Base-by-base conservation (phyloP, 1,284 basidiomycete species). In the Pseudozyma thailandica region DNA sequence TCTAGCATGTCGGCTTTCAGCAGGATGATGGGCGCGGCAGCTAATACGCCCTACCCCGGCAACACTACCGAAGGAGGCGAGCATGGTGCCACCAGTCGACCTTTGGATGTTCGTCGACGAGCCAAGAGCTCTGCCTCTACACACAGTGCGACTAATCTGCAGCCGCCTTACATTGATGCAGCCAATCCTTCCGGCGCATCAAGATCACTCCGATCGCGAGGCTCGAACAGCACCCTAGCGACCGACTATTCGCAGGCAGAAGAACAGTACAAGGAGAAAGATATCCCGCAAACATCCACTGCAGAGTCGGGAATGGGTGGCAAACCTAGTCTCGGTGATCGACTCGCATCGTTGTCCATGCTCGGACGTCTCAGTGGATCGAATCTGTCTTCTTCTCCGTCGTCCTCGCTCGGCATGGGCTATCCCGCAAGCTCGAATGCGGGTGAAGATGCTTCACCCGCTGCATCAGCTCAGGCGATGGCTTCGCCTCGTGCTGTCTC, bases 281-380 rank as follows among this genome's bases (percentile, higher is more conserved):
- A 60, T 9, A 27, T 33, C 1, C 3, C 21, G 7, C 38, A 12
- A 16, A 41, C 44, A 1, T 13, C 43, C 4, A 37, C 21, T 10
- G 28, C 37, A 2, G 41, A 12, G 16, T 28, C 21, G 4, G 25
- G 28, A 13, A 31, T 7, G 7, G 31, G 21, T 15, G 52, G 26
- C 33, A 54, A 65, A 28, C 55, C 42, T 1, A 50, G 45, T 3
- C 41, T 54, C 30, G 54, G 50, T 3, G 55, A 58, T 20, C 37
- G 59, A 18, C 83, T 93, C 65, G 90, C 91, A 5, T 88, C 87
- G 58, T 88, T 93, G 70, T 88, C 88, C 3, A 88, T 87, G 15
- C 68, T 83, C 10, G 76, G 79, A 6, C 65, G 74, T 25, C 43
- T 82, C 18, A 49, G 57, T 20, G 18, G 45, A 2, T 31, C 30